Evolutionary conservation across 2,329 filamentous ascomycete genomes (phyloP), one percentile per base, ranked within the genome.

Genomic region (Alternaria novae-zelandiae): DNA sequence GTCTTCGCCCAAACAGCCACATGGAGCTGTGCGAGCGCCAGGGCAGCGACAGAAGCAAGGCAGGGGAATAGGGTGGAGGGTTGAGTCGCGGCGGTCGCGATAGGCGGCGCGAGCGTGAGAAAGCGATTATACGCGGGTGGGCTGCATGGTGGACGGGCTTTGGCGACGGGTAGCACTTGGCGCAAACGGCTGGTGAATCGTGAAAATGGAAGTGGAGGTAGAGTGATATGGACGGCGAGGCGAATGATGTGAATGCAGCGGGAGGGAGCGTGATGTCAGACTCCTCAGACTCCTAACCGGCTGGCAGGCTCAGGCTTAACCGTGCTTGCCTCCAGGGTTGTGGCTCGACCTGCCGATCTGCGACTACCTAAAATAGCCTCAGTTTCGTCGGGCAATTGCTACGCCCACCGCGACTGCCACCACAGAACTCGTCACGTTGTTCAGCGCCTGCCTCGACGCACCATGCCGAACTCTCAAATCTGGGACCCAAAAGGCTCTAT

Each of bases 1-100:
- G 90, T 82, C 86, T 90, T 75, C 90, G 89, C 81, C 90, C 86
- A 81, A 96, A 97, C 65, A 90, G 92, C 93, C 93, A 96, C 92
- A 95, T 95, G 63, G 68, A 61, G 44, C 54, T 44, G 41, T 23
- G 63, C 44, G 49, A 49, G 28, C 43, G 57, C 56, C 44, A 54
- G 57, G 54, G 61, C 61, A 55, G 49, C 55, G 54, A 55, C 44
- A 61, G 59, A 11, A 53, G 15, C 17, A 36, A 41, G 53, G 15
- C 17, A 36, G 28, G 53, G 36, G 10, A 25, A 36, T 30, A 55
- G 13, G 23, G 11, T 32, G 12, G 28, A 15, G 59, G 53, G 51
- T 47, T 61, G 63, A 47, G 63, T 62, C 60, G 60, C 62, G 56
- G 62, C 47, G 23, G 54, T 20, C 32, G 58, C 45, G 55, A 21